Percentiles rank a stretch among this genome's conserved stretches.
phyloP scores from a whole-genome alignment of 2,329 filamentous ascomycete genomes.

The Bretziella fagacearum region DNA sequence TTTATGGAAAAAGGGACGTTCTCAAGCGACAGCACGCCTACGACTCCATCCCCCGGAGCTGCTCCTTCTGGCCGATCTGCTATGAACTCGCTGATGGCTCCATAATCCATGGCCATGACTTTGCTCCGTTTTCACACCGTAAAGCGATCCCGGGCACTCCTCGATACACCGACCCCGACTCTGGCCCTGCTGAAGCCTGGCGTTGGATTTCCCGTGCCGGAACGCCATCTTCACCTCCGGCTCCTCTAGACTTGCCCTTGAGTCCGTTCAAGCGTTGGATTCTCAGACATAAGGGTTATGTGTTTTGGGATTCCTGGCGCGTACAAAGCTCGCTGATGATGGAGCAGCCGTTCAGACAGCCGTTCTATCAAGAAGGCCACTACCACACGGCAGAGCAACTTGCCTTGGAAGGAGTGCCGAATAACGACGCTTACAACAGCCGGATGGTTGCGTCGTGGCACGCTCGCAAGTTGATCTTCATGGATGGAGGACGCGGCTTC shows the following conservation, averaged over 20 bases:
- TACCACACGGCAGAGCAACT: slow-evolving; percentile 11
- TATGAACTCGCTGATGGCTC: background rate
- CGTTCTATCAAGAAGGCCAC: slow-evolving; percentile 3
- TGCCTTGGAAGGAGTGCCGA: slow-evolving; percentile 2
- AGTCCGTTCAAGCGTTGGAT: slow-evolving; percentile 10
- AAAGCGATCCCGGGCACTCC: background rate
- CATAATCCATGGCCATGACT: slow-evolving; percentile 10
- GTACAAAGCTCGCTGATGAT: background rate
- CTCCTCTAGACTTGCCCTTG: background rate
- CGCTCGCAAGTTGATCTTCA: slow-evolving; percentile 11
- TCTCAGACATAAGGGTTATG: slow-evolving; percentile 8
- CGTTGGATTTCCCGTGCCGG: slow-evolving; percentile 7
- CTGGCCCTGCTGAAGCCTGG: slow-evolving; percentile 10
- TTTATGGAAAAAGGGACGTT: slow-evolving; percentile 1
- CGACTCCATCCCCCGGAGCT: slow-evolving; percentile 7
- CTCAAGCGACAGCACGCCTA: slow-evolving; percentile 5
- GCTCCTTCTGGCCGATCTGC: slow-evolving; percentile 8
- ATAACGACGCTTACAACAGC: background rate
- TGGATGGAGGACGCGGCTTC: slow-evolving; percentile 9
- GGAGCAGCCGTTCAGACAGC: background rate
- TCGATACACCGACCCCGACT: background rate
- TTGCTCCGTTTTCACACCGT: slow-evolving; percentile 7
- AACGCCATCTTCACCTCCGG: background rate
- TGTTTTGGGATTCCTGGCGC: slow-evolving; percentile 12
- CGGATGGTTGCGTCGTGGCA: slow-evolving; percentile 10